Evolutionary conservation across 352 stramenopile genomes (phyloP).

Genomic region (Phytophthora hibernalis): DNA sequence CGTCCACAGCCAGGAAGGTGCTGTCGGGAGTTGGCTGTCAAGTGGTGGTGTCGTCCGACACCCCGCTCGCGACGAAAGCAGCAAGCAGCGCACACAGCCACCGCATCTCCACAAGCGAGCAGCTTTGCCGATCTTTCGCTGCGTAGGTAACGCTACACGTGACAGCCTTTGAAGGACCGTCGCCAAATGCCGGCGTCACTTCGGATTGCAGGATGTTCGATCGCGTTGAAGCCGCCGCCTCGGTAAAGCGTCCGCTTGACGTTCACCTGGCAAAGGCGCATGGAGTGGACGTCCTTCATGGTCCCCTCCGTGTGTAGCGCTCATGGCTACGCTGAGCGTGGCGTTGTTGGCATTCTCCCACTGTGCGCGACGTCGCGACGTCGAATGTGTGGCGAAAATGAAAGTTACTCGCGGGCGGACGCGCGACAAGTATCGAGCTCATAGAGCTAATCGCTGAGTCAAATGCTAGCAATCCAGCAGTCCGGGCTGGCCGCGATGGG

Average conservation of each 20-base stretch:
- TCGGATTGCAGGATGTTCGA: constrained; percentile 33
- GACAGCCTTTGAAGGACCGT: constrained; percentile 9
- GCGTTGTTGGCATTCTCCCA: constrained; percentile 33
- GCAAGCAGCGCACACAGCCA: background rate
- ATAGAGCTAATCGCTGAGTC: constrained; percentile 25
- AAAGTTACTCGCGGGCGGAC: constrained; percentile 38
- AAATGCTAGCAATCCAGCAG: constrained; percentile 30
- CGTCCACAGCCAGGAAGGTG: background rate
- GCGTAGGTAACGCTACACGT: constrained; percentile 25
- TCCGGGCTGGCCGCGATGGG: constrained; percentile 13
- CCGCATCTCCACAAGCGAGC: constrained; percentile 11
- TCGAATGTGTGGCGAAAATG: constrained; percentile 44
- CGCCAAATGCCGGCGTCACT: constrained; percentile 6
- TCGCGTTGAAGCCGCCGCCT: background rate
- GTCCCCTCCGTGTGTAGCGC: constrained; percentile 37
- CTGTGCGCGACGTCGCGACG: constrained; percentile 28
- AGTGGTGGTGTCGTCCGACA: constrained; percentile 7
- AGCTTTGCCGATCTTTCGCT: constrained; percentile 27
- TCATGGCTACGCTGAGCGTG: constrained; percentile 35
- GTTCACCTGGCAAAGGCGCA: constrained; percentile 10
- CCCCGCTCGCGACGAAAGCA: constrained; percentile 13
- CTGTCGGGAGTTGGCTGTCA: background rate
- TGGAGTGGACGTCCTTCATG: constrained; percentile 18
- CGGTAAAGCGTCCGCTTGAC: constrained; percentile 11
- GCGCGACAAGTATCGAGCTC: constrained; percentile 27